Conservation (phyloP, 2,329 filamentous ascomycete genomes). For the Hypoxylon sp. region DNA sequence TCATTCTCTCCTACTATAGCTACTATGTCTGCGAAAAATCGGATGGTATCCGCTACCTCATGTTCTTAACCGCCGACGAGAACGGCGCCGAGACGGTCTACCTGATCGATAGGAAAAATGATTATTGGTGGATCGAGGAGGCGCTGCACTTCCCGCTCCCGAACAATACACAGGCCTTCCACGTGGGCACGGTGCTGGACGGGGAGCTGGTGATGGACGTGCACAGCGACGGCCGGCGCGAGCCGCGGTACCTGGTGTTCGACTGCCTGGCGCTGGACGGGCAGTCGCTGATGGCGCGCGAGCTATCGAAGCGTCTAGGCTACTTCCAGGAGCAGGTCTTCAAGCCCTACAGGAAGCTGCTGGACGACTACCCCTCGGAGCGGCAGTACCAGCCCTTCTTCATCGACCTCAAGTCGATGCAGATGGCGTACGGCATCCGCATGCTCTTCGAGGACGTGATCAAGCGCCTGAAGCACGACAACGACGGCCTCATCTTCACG, state of each 20-base stretch:
- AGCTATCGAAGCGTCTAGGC: conserved; percentile 88
- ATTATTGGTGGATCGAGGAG: conserved; percentile 86
- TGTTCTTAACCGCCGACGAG: conserved; percentile 82
- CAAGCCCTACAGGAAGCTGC: conserved; percentile 73
- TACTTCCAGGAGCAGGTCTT: conserved; percentile 85
- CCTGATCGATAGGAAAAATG: conserved; percentile 97
- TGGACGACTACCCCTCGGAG: conserved; percentile 76
- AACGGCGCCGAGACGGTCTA: conserved; percentile 78
- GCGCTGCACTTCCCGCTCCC: conserved; percentile 84
- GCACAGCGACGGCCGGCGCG: conserved; percentile 72
- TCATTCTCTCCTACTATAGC: conserved; percentile 54
- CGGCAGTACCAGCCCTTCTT: conserved; percentile 78
- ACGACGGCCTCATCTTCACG: conserved; percentile 98
- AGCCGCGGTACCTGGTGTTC: conserved; percentile 90
- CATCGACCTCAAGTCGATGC: conserved; percentile 88
- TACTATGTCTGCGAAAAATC: conserved; percentile 99
- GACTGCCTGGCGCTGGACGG: conserved; percentile 89
- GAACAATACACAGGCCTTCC: conserved; percentile 73
- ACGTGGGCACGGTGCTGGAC: conserved; percentile 85
- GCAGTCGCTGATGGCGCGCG: conserved; percentile 78
- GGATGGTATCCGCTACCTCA: conserved; percentile 93
- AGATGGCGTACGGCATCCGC: conserved; percentile 87
- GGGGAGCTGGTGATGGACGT: conserved; percentile 92
- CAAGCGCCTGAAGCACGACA: conserved; percentile 87
- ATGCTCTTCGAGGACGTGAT: conserved; percentile 93